Evolutionary conservation across 257 asterid genomes (phyloP).

Genomic region (Handroanthus guayacan): DNA sequence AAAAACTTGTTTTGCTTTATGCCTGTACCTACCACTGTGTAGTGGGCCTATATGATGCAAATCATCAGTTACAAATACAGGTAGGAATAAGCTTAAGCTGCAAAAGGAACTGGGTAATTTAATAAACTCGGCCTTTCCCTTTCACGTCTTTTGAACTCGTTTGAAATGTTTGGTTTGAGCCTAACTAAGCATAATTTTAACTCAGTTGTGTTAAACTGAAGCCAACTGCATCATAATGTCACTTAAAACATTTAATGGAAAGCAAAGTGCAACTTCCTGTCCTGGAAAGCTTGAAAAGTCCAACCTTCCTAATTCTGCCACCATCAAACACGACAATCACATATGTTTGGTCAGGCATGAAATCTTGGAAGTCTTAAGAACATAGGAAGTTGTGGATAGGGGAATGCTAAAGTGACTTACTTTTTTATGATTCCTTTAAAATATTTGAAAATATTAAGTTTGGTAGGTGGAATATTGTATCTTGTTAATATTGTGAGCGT

Average conservation of each 20-base stretch:
- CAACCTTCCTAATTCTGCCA: slow-evolving; percentile 2
- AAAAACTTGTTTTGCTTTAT: slow-evolving; percentile 18
- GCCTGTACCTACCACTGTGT: slow-evolving; percentile 9
- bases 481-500: slow-evolving; percentile 13
- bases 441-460: background rate
- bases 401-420: background rate
- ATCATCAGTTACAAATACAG: slow-evolving; percentile 35
- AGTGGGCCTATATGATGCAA: slow-evolving; percentile 32
- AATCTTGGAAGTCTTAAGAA: slow-evolving; percentile 2
- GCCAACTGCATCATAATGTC: slow-evolving; percentile 27
- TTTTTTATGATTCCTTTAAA: background rate
- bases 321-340: slow-evolving; percentile 14
- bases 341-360: slow-evolving; percentile 7
- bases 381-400: slow-evolving; percentile 3
- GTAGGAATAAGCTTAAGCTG: slow-evolving; percentile 30
- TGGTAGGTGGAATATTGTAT: background rate
- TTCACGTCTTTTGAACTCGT: slow-evolving; percentile 13
- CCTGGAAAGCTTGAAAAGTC: slow-evolving; percentile 11
- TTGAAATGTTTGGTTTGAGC: slow-evolving; percentile 26
- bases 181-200: slow-evolving; percentile 21
- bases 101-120: slow-evolving; percentile 23
- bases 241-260: slow-evolving; percentile 27
- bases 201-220: slow-evolving; percentile 7
- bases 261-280: background rate
- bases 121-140: slow-evolving; percentile 2